Evolutionary conservation across 208 protist species (phyloP).

Genomic region (Tritrichomonas musculus): DNA sequence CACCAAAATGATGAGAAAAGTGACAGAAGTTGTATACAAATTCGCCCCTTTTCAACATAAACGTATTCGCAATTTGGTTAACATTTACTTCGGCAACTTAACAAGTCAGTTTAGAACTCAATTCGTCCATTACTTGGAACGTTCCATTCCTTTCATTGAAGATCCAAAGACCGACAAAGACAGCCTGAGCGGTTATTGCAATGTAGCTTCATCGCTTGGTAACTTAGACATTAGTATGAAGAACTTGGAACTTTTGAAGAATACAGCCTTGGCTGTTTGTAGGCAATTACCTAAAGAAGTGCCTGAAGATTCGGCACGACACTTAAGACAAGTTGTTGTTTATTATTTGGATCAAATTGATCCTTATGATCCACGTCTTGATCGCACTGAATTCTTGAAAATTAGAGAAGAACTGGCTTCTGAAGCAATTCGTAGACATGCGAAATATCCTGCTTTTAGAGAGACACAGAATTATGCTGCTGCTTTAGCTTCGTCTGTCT

Average conservation of each 20-base stretch:
- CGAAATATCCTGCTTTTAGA: not conserved
- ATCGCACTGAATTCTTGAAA: not conserved
- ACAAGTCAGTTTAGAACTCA: not conserved
- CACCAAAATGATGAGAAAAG: not conserved
- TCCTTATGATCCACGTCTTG: not conserved
- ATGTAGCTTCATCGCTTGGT: not conserved
- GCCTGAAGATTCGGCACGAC: not conserved
- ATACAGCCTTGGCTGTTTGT: not conserved
- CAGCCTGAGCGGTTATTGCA: not conserved
- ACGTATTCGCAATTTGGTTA: not conserved
- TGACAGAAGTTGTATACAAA: not conserved
- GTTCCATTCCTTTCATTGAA: not conserved
- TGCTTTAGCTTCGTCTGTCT: not conserved
- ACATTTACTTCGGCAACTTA: too few relatives aligned
- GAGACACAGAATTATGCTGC: conserved; percentile 18
- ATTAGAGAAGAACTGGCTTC: not conserved
- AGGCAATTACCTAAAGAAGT: not conserved
- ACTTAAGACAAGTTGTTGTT: not conserved
- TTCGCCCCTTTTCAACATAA: too few relatives aligned
- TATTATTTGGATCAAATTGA: not conserved
- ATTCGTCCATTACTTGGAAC: not conserved
- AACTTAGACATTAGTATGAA: not conserved
- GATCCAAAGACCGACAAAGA: not conserved
- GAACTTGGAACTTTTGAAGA: not conserved
- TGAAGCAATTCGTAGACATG: not conserved